Evolutionary conservation across 139 green algal genomes (phyloP).

Genomic region (Chlamydomonas eustigma): DNA sequence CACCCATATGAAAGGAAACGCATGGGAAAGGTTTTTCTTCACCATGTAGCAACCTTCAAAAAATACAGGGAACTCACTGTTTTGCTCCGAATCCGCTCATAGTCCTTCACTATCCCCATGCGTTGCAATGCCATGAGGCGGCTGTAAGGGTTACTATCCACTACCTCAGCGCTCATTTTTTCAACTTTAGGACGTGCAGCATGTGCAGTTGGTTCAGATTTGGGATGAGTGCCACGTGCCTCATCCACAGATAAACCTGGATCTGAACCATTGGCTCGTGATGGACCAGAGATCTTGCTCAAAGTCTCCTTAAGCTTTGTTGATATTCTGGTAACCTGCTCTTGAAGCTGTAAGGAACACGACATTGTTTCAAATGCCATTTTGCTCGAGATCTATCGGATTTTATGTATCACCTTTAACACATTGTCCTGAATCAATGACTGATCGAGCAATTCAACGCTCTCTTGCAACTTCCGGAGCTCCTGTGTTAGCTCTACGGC

Average conservation of each 20-base stretch:
- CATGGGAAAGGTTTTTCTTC: no score
- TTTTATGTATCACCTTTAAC: slow-evolving; percentile 22
- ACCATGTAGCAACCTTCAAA: no score
- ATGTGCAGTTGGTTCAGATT: background rate
- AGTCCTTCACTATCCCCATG: slow-evolving; percentile 96
- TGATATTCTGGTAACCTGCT: slow-evolving; percentile 39
- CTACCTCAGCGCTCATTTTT: slow-evolving; percentile 80
- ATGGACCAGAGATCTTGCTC: background rate
- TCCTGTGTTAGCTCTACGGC: slow-evolving; percentile 25
- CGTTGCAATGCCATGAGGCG: slow-evolving; percentile 91
- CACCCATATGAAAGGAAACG: no score
- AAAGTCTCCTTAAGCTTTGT: slow-evolving; percentile 31
- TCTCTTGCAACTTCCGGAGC: slow-evolving; percentile 28
- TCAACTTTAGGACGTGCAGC: slow-evolving; percentile 32
- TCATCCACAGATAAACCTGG: no score
- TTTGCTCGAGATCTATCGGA: background rate
- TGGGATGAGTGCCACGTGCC: no score
- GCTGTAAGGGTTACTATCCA: slow-evolving; percentile 87
- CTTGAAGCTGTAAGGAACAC: slow-evolving; percentile 24
- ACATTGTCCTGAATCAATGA: slow-evolving; percentile 33
- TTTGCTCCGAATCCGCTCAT: slow-evolving; percentile 77
- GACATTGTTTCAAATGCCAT: background rate
- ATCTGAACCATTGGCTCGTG: background rate
- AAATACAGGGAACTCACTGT: slow-evolving; percentile 59
- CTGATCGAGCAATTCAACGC: slow-evolving; percentile 36